Evolutionary conservation across 208 protist genomes (phyloP).

Genomic region (Balamuthia mandrillaris): DNA sequence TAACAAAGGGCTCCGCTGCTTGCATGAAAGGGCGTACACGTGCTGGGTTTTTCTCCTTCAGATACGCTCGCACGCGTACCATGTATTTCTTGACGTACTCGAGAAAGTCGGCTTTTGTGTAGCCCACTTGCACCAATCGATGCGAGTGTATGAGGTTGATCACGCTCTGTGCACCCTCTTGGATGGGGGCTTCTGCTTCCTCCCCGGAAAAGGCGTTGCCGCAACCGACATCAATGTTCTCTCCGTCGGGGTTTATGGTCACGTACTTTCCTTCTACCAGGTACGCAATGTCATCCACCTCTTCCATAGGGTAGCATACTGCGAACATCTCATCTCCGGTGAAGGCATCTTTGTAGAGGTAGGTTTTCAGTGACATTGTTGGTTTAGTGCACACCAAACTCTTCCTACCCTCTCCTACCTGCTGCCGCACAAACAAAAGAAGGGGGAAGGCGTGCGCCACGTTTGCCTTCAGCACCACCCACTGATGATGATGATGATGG

Average conservation of each 20-base stretch:
- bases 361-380: too few species aligned
- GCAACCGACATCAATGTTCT: constrained; percentile 34
- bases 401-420: too few species aligned
- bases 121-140: constrained; percentile 18
- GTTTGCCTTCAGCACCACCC: too few species aligned
- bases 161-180: not conserved
- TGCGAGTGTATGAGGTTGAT: constrained; percentile 44
- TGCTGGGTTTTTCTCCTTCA: constrained; percentile 24
- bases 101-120: constrained; percentile 26
- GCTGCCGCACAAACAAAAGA: too few species aligned
- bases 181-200: not conserved
- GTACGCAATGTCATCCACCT: constrained; percentile 26
- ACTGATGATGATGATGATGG: too few species aligned
- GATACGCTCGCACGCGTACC: not conserved
- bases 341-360: constrained; percentile 42
- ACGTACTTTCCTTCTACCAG: constrained; percentile 3
- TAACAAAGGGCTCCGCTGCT: constrained; percentile 24
- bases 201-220: constrained; percentile 19
- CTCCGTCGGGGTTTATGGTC: not conserved
- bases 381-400: too few species aligned
- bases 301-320: constrained; percentile 11
- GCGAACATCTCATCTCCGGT: constrained; percentile 44
- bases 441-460: too few species aligned
- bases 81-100: constrained; percentile 44
- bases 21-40: constrained; percentile 28